These are phyloP conservation scores for Coemansia sp. DNA, from an alignment of 192 early-diverging fungal species.

Conservation along the genomic window DNA sequence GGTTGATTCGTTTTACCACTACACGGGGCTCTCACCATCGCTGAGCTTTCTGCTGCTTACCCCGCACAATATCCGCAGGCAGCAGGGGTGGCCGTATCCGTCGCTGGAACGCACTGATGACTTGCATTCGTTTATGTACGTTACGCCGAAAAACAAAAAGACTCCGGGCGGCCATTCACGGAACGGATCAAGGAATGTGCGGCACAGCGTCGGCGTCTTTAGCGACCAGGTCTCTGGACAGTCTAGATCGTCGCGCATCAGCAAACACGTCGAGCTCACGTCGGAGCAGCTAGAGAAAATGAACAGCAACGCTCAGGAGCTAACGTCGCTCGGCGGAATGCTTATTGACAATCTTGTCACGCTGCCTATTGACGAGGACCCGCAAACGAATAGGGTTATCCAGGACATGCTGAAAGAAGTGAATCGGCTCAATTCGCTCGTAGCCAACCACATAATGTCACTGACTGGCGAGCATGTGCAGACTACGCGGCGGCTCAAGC, in stretches of 20 bases:
- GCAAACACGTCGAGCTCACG: neutral
- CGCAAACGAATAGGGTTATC: conserved; percentile 15
- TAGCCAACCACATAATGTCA: conserved; percentile 2
- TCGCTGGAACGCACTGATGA: neutral
- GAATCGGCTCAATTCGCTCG: neutral
- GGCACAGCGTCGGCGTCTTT: neutral
- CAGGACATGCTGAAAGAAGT: conserved; percentile 14
- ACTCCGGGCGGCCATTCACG: neutral
- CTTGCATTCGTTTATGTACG: conserved; percentile 1
- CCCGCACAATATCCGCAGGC: conserved; percentile 1
- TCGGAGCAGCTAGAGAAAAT: conserved; percentile 11
- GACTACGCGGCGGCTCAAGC: neutral
- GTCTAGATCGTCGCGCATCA: neutral
- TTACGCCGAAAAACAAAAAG: neutral
- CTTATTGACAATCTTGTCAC: conserved; percentile 25
- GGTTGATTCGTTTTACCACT: conserved; percentile 21
- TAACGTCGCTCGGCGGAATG: conserved; percentile 23
- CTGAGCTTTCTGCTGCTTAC: conserved; percentile 9
- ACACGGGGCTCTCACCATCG: conserved; percentile 5
- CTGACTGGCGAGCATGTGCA: conserved; percentile 1
- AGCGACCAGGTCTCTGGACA: neutral
- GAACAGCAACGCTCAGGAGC: conserved; percentile 14
- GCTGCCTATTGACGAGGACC: conserved; percentile 20
- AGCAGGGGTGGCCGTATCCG: conserved; percentile 24
- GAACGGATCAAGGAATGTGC: neutral